phyloP scores from a whole-genome alignment of 140 eudicot genomes.

The Anethum foeniculum region DNA sequence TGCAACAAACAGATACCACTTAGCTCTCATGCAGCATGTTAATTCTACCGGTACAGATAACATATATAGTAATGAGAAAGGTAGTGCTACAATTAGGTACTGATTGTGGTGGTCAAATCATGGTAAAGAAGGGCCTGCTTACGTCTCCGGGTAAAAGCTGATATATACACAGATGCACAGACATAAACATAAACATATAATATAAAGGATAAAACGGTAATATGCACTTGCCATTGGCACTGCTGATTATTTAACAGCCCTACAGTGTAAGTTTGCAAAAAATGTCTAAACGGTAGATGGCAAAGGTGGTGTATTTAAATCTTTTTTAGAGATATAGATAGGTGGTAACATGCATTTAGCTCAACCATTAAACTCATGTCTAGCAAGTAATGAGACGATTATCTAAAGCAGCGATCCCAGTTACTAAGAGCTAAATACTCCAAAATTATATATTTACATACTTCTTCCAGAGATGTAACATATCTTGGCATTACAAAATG shows the following conservation, averaged over 20 bases:
- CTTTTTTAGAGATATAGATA: not conserved
- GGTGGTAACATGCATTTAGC: not conserved
- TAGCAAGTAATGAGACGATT: not conserved
- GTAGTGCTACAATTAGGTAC: not conserved
- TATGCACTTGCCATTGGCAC: not conserved
- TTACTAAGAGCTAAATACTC: not conserved
- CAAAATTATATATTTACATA: not conserved
- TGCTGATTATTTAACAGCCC: not conserved
- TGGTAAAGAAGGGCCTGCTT: not conserved
- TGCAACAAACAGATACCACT: not conserved
- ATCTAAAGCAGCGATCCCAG: not conserved
- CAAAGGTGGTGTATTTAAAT: not conserved
- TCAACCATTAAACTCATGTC: not conserved
- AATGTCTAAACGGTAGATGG: not conserved
- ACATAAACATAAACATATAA: not conserved
- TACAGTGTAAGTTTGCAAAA: not conserved
- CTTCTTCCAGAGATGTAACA: not conserved
- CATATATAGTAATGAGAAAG: not conserved
- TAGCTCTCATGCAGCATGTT: not conserved
- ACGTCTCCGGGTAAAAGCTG: not conserved
- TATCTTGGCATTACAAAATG: not conserved
- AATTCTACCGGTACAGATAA: not conserved
- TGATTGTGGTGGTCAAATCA: not conserved
- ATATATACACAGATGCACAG: not conserved
- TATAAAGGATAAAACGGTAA: not conserved